Percentiles rank a stretch among this genome's conserved stretches.
Conservation (phyloP, 2,329 filamentous ascomycete genomes). For the Rachicladosporium sp. region DNA sequence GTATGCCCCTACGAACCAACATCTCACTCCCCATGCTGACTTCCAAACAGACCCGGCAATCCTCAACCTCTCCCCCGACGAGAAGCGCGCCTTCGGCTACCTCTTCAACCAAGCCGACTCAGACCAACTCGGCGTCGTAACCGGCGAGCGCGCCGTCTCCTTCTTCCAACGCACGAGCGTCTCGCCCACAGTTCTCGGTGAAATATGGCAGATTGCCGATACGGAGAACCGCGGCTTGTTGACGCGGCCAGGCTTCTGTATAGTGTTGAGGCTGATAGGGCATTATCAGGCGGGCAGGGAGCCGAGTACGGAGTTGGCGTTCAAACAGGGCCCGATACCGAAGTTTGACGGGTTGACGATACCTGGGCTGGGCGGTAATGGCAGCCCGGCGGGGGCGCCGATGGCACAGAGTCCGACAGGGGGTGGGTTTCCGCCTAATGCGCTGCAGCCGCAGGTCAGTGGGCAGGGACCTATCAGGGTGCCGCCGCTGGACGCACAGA, state of each 20-base stretch:
- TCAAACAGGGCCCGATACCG: constrained; percentile 77
- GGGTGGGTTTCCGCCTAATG: constrained; percentile 12
- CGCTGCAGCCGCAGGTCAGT: constrained; percentile 21
- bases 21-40: constrained; percentile 8
- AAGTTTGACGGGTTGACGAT: constrained; percentile 71
- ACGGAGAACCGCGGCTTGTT: constrained; percentile 90
- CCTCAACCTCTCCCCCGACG: constrained; percentile 69
- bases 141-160: constrained; percentile 87
- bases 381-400: constrained; percentile 4
- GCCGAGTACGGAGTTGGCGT: constrained; percentile 67
- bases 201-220: constrained; percentile 99
- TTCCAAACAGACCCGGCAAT: constrained; percentile 17
- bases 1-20: neutral
- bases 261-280: constrained; percentile 86
- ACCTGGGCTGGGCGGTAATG: constrained; percentile 14
- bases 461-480: constrained; percentile 61
- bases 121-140: constrained; percentile 84
- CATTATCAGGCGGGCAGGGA: constrained; percentile 83
- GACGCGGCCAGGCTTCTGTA: constrained; percentile 82
- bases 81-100: constrained; percentile 87
- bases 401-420: constrained; percentile 12
- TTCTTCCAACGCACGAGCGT: constrained; percentile 96
- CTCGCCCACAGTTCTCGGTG: constrained; percentile 71
- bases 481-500: constrained; percentile 75
- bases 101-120: constrained; percentile 88